Conservation (phyloP, 208 protist genomes). For the Crithidia thermophila region DNA sequence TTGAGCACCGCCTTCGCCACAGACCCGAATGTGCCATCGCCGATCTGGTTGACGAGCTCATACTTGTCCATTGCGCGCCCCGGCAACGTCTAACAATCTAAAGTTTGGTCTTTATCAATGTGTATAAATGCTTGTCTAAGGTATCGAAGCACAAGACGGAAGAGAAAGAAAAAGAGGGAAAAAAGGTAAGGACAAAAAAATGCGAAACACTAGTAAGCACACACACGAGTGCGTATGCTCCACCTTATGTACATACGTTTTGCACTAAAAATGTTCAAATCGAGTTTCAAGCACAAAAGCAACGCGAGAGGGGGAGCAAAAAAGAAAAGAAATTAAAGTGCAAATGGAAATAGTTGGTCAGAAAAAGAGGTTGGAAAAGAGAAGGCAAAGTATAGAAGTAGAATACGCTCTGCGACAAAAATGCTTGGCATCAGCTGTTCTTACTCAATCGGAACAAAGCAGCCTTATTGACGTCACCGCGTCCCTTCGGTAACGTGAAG, state of each 20-base stretch:
- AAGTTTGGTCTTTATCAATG: slow-evolving; percentile 1
- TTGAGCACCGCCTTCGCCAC: slow-evolving; percentile 94
- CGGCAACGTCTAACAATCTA: slow-evolving; percentile 13
- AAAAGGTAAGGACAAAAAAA: not conserved
- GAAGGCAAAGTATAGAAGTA: not conserved
- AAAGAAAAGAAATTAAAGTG: slow-evolving; percentile 8
- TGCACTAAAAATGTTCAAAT: no score
- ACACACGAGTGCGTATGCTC: not conserved
- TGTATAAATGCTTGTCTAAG: not conserved
- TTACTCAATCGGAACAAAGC: not conserved
- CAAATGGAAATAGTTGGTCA: slow-evolving; percentile 1
- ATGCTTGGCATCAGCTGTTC: not conserved
- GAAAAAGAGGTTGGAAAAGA: not conserved
- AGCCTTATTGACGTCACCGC: not conserved
- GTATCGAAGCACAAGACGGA: not conserved
- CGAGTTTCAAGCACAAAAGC: not conserved
- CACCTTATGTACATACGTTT: slow-evolving; percentile 6
- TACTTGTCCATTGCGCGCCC: slow-evolving; percentile 91
- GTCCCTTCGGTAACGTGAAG: no score
- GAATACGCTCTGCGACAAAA: not conserved
- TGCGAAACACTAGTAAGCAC: not conserved
- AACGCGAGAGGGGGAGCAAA: not conserved
- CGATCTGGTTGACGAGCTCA: slow-evolving; percentile 92
- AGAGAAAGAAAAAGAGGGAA: slow-evolving; percentile 19
- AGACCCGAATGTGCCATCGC: slow-evolving; percentile 97